phyloP scores from a whole-genome alignment of 2,329 filamentous ascomycete species.

The Diaporthe helianthi region DNA sequence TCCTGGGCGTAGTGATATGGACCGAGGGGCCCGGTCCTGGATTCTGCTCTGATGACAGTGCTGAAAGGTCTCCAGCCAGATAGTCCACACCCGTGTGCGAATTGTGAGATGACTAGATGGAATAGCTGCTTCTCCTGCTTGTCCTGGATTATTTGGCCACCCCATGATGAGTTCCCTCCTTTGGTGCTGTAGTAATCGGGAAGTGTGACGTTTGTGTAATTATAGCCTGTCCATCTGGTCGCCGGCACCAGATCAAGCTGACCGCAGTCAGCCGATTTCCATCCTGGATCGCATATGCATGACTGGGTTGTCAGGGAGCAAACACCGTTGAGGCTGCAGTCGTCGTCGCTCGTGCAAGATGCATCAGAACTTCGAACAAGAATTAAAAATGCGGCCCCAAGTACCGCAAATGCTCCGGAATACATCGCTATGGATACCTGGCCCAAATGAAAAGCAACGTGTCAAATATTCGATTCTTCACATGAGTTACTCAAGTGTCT shows the following conservation, averaged over 20 bases:
- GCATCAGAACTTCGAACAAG: not conserved
- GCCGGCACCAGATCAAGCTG: conserved; percentile 8
- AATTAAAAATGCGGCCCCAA: not conserved
- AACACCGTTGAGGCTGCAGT: conserved; percentile 5
- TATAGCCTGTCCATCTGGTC: conserved; percentile 15
- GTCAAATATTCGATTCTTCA: too few species aligned
- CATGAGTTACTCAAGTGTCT: too few species aligned
- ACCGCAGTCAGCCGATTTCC: not conserved
- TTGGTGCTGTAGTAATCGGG: conserved; percentile 40
- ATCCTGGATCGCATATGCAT: conserved; percentile 3
- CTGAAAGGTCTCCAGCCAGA: conserved; percentile 10
- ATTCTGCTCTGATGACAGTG: conserved; percentile 4
- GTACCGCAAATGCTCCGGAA: fast-evolving
- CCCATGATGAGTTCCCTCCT: conserved; percentile 32
- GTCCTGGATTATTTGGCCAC: conserved; percentile 20
- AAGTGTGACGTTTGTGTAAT: conserved; percentile 36
- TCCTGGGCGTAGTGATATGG: conserved; percentile 5
- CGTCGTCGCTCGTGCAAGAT: not conserved
- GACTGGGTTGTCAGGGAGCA: not conserved
- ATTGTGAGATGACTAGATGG: conserved; percentile 10
- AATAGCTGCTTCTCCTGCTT: conserved; percentile 1
- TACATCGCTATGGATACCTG: not conserved
- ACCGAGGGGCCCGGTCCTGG: not conserved
- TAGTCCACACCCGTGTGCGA: not conserved
- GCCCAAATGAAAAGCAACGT: too few species aligned